Percentiles rank a stretch among this genome's conserved stretches.
phyloP scores from a whole-genome alignment of 352 stramenopile species.

The Stephanocyclus meneghinianus region DNA sequence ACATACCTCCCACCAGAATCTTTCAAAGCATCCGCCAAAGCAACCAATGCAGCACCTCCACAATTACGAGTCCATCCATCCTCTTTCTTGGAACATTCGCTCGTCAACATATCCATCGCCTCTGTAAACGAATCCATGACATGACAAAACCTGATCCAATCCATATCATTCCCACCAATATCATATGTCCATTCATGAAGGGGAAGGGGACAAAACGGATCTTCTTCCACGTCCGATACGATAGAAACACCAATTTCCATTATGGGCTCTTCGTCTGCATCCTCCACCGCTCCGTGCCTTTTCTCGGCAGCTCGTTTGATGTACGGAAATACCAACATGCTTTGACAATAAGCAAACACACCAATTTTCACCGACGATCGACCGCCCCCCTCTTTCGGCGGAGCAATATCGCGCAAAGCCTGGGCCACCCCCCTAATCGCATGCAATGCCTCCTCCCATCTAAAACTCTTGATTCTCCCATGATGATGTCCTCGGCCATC shows the following conservation, averaged over 20 bases:
- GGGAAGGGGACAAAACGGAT: conserved; percentile 74
- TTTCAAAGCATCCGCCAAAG: conserved; percentile 64
- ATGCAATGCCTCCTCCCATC: conserved; percentile 42
- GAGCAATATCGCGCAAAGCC: conserved; percentile 16
- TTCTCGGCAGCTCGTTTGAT: conserved; percentile 25
- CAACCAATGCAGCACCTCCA: conserved; percentile 64
- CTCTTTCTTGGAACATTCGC: conserved; percentile 8
- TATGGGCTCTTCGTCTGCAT: conserved; percentile 26
- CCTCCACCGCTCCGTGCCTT: conserved; percentile 11
- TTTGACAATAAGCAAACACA: conserved; percentile 56
- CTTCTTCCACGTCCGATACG: conserved; percentile 70
- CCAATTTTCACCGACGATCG: conserved; percentile 32
- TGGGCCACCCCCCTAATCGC: conserved; percentile 30
- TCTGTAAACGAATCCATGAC: conserved; percentile 52
- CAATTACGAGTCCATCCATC: conserved; percentile 28
- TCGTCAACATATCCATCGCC: conserved; percentile 43
- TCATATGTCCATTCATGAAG: conserved; percentile 61
- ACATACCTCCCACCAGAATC: conserved; percentile 58
- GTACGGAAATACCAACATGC: conserved; percentile 58
- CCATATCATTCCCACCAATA: conserved; percentile 38
- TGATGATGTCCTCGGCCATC: conserved; percentile 45
- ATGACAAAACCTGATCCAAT: conserved; percentile 40
- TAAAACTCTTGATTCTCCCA: conserved; percentile 37
- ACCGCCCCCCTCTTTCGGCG: conserved; percentile 2
- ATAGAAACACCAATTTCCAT: conserved; percentile 49